These are phyloP conservation scores for Canna indica DNA, from an alignment of 176 grass and related monocot species.

Conservation along the genomic window DNA sequence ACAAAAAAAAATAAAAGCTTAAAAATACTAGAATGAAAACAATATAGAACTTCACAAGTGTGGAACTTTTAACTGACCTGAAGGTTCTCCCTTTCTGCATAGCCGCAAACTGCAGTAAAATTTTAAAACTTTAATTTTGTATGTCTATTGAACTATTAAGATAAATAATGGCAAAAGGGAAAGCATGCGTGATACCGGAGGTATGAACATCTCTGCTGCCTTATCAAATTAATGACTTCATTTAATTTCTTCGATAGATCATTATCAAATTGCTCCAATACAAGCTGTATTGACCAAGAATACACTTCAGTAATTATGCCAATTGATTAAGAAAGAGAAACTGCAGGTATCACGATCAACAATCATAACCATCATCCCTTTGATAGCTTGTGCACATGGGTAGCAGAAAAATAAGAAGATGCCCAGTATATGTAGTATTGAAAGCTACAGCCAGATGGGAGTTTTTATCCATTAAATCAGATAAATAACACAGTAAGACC, in stretches of 20 bases:
- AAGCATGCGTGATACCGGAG: constrained; percentile 32
- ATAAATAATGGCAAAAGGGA: not conserved
- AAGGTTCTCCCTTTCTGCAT: constrained; percentile 72
- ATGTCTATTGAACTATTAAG: not conserved
- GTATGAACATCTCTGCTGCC: constrained; percentile 79
- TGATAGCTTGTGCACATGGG: not conserved
- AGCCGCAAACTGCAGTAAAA: constrained; percentile 50
- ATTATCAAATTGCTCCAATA: constrained; percentile 72
- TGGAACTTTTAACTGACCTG: constrained; percentile 38
- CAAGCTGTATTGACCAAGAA: constrained; percentile 32
- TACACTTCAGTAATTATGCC: not conserved
- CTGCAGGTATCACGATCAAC: not conserved
- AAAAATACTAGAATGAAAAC: not conserved
- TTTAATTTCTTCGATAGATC: constrained; percentile 70
- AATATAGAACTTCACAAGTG: too few relatives aligned
- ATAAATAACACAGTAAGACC: too few relatives aligned
- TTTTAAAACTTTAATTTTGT: constrained; percentile 25
- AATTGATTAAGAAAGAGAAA: not conserved
- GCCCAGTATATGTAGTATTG: too few relatives aligned
- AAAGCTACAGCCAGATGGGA: too few relatives aligned
- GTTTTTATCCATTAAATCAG: too few relatives aligned
- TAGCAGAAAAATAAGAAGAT: not conserved
- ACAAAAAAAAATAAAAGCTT: not conserved
- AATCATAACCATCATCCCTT: not conserved
- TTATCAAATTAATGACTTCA: constrained; percentile 74